Evolutionary conservation across 176 grass and related monocot species (phyloP).

Genomic region (bread wheat (Triticum aestivum)): IWGSC_CS_RefSeq_v2.1 NC_057812.1:349612910-349613409

Average conservation of each 20-base stretch:
- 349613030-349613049: slow-evolving; percentile 33
- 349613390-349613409: slow-evolving; percentile 90
- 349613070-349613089: background rate
- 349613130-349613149: slow-evolving; percentile 1
- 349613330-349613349: slow-evolving; percentile 36
- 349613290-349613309: slow-evolving; percentile 95
- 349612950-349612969: slow-evolving; percentile 81
- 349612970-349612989: slow-evolving; percentile 84
- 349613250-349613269: slow-evolving; percentile 91
- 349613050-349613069: slow-evolving; percentile 7
- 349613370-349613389: slow-evolving; percentile 19
- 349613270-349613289: slow-evolving; percentile 96
- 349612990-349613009: slow-evolving; percentile 84
- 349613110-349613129: slow-evolving; percentile 24
- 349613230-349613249: slow-evolving; percentile 76
- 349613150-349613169: slow-evolving; percentile 75
- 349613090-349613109: slow-evolving; percentile 6
- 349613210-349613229: slow-evolving; percentile 98
- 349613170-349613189: slow-evolving; percentile 90
- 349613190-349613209: slow-evolving; percentile 78
- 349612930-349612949: slow-evolving; percentile 88
- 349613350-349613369: slow-evolving; percentile 16
- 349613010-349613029: slow-evolving; percentile 23
- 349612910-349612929: background rate
- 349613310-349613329: slow-evolving; percentile 86